A percentile compares a stretch with the other conserved stretches of the same genome.
phyloP scores from a whole-genome alignment of 2,329 filamentous ascomycete genomes.

The Fusarium mangiferae region DNA sequence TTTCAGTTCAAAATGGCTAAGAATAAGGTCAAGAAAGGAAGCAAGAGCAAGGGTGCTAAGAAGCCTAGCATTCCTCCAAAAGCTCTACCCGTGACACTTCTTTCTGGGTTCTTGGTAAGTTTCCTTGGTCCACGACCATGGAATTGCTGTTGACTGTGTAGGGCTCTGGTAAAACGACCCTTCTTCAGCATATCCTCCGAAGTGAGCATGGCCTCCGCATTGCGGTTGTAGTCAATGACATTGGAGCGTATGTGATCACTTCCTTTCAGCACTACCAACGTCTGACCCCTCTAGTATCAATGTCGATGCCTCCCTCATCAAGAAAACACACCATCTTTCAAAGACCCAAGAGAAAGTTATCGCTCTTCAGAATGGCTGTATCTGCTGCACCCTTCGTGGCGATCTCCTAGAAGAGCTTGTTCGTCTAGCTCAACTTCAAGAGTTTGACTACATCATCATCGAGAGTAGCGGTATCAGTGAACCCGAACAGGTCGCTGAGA shows the following conservation, averaged over 20 bases:
- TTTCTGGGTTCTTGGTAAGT: constrained; percentile 50
- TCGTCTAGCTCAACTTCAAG: constrained; percentile 66
- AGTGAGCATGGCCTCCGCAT: constrained; percentile 75
- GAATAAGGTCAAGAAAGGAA: constrained; percentile 12
- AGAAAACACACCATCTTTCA: constrained; percentile 64
- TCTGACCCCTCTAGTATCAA: constrained; percentile 60
- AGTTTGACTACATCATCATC: constrained; percentile 77
- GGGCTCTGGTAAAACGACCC: constrained; percentile 77
- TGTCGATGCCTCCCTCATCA: constrained; percentile 71
- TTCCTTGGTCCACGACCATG: accelerated
- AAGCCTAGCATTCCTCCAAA: constrained; percentile 35
- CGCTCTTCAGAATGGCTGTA: constrained; percentile 77
- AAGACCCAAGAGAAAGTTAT: constrained; percentile 73
- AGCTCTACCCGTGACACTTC: constrained; percentile 48
- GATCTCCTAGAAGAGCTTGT: constrained; percentile 77
- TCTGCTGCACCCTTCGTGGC: constrained; percentile 79
- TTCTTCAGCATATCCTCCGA: constrained; percentile 74
- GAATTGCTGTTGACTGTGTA: constrained; percentile 36
- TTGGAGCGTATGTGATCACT: constrained; percentile 61
- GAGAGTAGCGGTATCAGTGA: constrained; percentile 79
- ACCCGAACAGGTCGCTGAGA: constrained; percentile 79
- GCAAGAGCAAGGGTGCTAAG: constrained; percentile 20
- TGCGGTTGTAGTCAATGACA: constrained; percentile 79
- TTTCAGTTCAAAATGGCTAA: constrained; percentile 31
- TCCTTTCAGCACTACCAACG: accelerated